Conservation (phyloP, 1,284 basidiomycete species). For the Microbotryum intermedium region DNA sequence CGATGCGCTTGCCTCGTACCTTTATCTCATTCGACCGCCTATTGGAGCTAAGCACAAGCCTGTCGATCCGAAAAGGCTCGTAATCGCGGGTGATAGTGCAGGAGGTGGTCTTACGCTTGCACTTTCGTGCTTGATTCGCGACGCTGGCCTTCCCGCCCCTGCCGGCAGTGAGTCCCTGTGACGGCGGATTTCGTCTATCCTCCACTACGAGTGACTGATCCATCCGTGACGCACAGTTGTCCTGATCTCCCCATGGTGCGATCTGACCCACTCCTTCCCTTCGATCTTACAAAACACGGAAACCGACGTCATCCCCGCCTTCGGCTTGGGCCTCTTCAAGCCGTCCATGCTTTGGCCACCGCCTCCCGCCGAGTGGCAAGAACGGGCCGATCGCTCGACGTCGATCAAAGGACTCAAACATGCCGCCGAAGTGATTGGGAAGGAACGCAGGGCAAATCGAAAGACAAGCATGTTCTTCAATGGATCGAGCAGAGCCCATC, state of each 20-base stretch:
- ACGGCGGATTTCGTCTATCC: too few species aligned
- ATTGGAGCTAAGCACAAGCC: constrained; percentile 60
- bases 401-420: constrained; percentile 50
- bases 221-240: constrained; percentile 41
- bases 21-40: constrained; percentile 65
- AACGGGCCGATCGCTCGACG: constrained; percentile 22
- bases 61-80: constrained; percentile 73
- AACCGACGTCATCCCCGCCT: constrained; percentile 46
- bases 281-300: constrained; percentile 76
- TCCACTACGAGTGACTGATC: not conserved
- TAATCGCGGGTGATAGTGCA: constrained; percentile 82
- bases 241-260: constrained; percentile 59
- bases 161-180: constrained; percentile 52
- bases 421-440: constrained; percentile 26
- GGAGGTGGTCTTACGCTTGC: constrained; percentile 82
- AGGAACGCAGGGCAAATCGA: not conserved
- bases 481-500: not conserved
- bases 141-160: constrained; percentile 69
- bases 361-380: constrained; percentile 54
- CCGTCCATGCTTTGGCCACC: constrained; percentile 88
- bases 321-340: constrained; percentile 45
- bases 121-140: constrained; percentile 83
- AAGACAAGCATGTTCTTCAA: not conserved
- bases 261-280: constrained; percentile 89
- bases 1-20: constrained; percentile 45